Evolutionary conservation across 495 filamentous ascomycete species (phyloP).

Genomic region (Aspergillus hancockii): DNA sequence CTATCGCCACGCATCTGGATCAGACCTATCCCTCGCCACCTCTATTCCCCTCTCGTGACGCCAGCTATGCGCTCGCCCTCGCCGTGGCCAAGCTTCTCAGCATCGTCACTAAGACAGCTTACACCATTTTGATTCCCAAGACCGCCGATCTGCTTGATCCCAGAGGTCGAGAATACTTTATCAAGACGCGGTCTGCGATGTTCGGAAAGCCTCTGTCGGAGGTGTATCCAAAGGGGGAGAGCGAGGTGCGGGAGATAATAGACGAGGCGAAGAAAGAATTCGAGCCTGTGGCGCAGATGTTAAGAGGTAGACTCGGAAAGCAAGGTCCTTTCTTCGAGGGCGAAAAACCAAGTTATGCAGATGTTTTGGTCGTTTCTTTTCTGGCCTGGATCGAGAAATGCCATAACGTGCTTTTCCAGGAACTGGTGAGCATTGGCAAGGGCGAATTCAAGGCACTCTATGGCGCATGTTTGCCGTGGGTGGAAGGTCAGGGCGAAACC

Average conservation of each 20-base stretch:
- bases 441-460: conserved; percentile 20
- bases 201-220: conserved; percentile 36
- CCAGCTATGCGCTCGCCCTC: conserved; percentile 24
- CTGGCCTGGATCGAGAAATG: conserved; percentile 18
- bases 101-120: background rate
- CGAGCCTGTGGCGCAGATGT: conserved; percentile 18
- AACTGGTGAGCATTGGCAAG: conserved; percentile 17
- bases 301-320: conserved; percentile 20
- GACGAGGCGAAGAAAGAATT: conserved; percentile 16
- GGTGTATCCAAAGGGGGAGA: conserved; percentile 23
- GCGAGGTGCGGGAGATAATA: conserved; percentile 5
- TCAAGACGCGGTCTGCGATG: conserved; percentile 26
- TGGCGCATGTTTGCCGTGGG: conserved; percentile 20
- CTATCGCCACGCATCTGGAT: conserved; percentile 41
- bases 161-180: conserved; percentile 34
- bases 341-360: conserved; percentile 22
- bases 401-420: conserved; percentile 17
- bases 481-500: conserved; percentile 23
- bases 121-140: conserved; percentile 11
- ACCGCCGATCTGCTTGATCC: conserved; percentile 29
- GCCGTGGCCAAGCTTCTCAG: conserved; percentile 19
- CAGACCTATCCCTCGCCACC: conserved; percentile 31
- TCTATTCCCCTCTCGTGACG: conserved; percentile 25
- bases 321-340: conserved; percentile 27
- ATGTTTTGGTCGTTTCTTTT: conserved; percentile 18